Conservation (phyloP, 345 rosid species). For the Nephelium lappaceum region DNA sequence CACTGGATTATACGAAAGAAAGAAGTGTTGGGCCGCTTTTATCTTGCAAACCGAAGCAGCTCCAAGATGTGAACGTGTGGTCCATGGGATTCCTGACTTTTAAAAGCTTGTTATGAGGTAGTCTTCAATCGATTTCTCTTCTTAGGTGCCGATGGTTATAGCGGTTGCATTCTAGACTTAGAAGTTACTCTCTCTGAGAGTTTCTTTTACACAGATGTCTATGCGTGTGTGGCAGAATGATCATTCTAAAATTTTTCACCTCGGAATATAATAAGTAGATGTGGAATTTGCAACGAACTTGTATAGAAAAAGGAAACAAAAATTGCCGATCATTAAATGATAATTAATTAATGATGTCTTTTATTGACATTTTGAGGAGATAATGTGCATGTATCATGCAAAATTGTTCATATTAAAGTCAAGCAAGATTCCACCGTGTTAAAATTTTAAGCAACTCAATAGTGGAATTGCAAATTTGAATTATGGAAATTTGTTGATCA, state of each 20-base stretch:
- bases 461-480: background rate
- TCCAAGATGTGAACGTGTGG: background rate
- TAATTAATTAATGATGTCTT: background rate
- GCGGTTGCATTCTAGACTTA: background rate
- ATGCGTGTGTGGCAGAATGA: too few relatives aligned
- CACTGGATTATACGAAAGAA: background rate
- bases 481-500: background rate
- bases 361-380: background rate
- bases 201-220: background rate
- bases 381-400: background rate
- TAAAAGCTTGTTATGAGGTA: background rate
- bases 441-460: too few relatives aligned
- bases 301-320: background rate
- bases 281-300: background rate
- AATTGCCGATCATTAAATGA: background rate
- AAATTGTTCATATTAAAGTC: too few relatives aligned
- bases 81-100: background rate
- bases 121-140: background rate
- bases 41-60: background rate
- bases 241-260: too few relatives aligned
- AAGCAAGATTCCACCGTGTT: too few relatives aligned
- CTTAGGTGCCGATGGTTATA: background rate
- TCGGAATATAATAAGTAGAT: too few relatives aligned
- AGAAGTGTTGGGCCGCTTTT: background rate
- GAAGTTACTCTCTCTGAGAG: background rate